These are phyloP conservation scores for Debaryomyces tyrocola DNA, from an alignment of 805 yeast species.

Conservation along the genomic window DNA sequence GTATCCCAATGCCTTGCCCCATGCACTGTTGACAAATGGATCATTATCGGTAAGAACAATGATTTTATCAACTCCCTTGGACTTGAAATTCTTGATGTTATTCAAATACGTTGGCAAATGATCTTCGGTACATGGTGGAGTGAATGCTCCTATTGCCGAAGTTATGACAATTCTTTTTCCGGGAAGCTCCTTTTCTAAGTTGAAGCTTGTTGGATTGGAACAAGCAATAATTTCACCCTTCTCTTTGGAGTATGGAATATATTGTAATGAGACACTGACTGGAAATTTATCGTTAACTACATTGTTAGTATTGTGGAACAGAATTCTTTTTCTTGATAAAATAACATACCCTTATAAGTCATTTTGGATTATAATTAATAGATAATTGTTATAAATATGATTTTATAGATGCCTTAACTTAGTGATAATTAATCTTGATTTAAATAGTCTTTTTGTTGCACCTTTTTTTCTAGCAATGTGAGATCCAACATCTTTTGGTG, in stretches of 20 bases:
- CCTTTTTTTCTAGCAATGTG: too few species aligned
- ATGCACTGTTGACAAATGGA: conserved; percentile 71
- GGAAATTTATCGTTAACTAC: conserved; percentile 26
- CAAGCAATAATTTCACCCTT: conserved; percentile 39
- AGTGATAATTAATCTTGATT: too few species aligned
- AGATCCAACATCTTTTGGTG: too few species aligned
- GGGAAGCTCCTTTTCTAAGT: conserved; percentile 16
- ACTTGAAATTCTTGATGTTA: conserved; percentile 49
- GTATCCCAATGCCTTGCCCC: conserved; percentile 57
- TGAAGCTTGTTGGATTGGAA: conserved; percentile 32
- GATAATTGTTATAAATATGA: too few species aligned
- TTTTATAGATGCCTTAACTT: too few species aligned
- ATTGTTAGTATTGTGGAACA: background rate
- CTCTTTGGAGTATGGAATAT: conserved; percentile 38
- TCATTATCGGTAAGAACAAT: conserved; percentile 68
- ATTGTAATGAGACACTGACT: conserved; percentile 33
- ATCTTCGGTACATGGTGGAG: conserved; percentile 73
- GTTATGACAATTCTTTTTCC: conserved; percentile 66
- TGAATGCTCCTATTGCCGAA: conserved; percentile 84
- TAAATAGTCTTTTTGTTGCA: too few species aligned
- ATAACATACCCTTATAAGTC: too few species aligned
- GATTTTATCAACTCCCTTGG: conserved; percentile 63
- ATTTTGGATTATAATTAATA: too few species aligned
- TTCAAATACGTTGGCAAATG: conserved; percentile 70
- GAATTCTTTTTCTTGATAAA: too few species aligned